A percentile compares a stretch with the other conserved stretches of the same genome.
phyloP scores from a whole-genome alignment of 2,329 filamentous ascomycete genomes.

The Drechslerella coelobrocha region DNA sequence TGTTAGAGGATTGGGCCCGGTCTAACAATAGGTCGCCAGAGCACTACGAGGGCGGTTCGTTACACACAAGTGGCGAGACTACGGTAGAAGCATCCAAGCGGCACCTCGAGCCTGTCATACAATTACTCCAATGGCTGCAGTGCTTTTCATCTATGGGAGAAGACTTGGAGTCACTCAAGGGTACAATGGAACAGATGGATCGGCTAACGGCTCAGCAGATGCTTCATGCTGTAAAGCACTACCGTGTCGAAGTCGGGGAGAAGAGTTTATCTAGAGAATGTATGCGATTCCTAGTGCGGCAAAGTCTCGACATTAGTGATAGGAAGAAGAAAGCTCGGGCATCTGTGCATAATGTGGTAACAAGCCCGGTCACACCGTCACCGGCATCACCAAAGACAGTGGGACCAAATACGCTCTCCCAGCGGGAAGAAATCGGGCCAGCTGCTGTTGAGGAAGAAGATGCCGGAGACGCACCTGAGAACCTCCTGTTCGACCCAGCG shows the following conservation, averaged over 20 bases:
- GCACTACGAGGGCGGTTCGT: conserved; percentile 92
- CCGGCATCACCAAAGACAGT: conserved; percentile 53
- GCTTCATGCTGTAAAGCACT: conserved; percentile 89
- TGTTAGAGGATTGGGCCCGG: conserved; percentile 93
- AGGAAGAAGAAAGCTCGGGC: conserved; percentile 64
- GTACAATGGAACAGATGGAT: conserved; percentile 86
- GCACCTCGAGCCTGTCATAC: conserved; percentile 88
- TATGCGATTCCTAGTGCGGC: conserved; percentile 79
- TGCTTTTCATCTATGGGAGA: conserved; percentile 95
- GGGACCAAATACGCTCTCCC: conserved; percentile 47
- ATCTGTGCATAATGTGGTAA: conserved; percentile 61
- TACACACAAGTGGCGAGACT: conserved; percentile 81
- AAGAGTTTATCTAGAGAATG: conserved; percentile 87
- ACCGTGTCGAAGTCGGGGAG: conserved; percentile 92
- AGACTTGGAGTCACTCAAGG: conserved; percentile 85
- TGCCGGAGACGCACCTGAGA: conserved; percentile 73
- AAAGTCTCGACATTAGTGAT: conserved; percentile 58
- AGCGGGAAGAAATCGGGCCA: conserved; percentile 53
- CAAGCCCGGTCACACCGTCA: conserved; percentile 50
- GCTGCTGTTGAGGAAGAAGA: conserved; percentile 63
- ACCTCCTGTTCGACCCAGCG: conserved; percentile 83
- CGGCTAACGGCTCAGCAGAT: conserved; percentile 84
- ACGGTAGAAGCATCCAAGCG: conserved; percentile 82
- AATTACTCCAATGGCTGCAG: conserved; percentile 95
- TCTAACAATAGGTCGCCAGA: conserved; percentile 92